phyloP scores from a whole-genome alignment of 805 yeast genomes.

The Metschnikowia matae region DNA sequence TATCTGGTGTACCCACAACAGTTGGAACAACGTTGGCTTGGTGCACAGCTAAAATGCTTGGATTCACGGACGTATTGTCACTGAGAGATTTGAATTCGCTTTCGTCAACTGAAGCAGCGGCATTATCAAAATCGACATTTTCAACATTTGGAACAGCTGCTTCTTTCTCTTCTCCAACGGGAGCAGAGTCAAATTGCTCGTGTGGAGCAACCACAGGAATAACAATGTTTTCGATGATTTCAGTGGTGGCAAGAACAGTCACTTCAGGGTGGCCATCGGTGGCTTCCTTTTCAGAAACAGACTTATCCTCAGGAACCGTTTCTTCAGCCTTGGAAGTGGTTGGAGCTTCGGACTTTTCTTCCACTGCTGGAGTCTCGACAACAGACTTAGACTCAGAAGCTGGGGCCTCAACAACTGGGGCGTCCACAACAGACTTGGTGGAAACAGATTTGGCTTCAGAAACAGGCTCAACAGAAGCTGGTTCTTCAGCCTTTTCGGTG shows the following conservation, averaged over 20 bases:
- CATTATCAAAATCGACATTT: neutral
- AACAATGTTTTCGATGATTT: neutral
- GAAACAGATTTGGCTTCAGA: too few relatives aligned
- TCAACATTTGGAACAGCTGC: neutral
- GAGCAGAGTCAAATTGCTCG: neutral
- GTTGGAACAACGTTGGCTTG: slow-evolving; percentile 7
- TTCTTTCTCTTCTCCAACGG: neutral
- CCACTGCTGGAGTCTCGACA: too few relatives aligned
- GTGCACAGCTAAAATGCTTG: slow-evolving; percentile 7
- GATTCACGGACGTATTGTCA: neutral
- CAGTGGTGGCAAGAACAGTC: neutral
- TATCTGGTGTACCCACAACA: slow-evolving; percentile 3
- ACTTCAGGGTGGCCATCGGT: slow-evolving; percentile 1
- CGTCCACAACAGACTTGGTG: neutral
- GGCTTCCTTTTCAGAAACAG: neutral
- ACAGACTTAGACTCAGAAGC: neutral
- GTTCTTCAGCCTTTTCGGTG: neutral
- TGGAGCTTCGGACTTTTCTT: neutral
- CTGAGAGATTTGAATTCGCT: neutral
- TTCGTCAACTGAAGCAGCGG: neutral
- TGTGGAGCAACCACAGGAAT: neutral
- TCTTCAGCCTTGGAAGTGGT: neutral
- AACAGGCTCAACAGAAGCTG: neutral
- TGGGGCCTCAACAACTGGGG: neutral
- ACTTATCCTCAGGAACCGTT: neutral